Base-by-base conservation (phyloP, 139 green algal genomes). In the Chlamydomonas urium region DNA sequence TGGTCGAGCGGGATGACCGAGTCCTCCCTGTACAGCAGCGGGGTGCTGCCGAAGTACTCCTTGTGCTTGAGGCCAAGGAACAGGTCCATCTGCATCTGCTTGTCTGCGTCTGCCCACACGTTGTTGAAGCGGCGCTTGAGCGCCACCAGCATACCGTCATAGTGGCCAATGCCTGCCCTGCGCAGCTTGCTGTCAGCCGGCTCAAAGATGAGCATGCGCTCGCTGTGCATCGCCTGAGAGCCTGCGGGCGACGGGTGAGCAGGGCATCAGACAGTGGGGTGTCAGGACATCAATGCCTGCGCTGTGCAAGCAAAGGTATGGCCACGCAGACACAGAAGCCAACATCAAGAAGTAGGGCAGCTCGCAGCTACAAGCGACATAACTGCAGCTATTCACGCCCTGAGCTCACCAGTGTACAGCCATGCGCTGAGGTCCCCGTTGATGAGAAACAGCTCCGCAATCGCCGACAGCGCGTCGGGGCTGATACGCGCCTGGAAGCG, bases 371-470 rank as follows among this genome's bases (percentile, higher is more conserved):
- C 42, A 53, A 10, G 42, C 42, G 17, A 53, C 42, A 53, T 53
- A 53, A 10, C 42, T 53, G 42, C 14, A 17, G 17, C 42, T n/a
- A n/a, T n/a, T n/a, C n/a, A n/a, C n/a, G n/a, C n/a, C n/a, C n/a
- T n/a, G n/a, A n/a, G n/a, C n/a, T n/a, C n/a, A n/a, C 78, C 76
- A 4, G 95, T 99, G 85, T 99, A 99, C 47, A 98, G 83, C 76
- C 86, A 92, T 6, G 92, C 93, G 70, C 96, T 90, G 70, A 97
- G 83, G 86, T 99, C 95, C 8, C 95, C 95, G 50, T 96, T 94
- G 48, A 91, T 81, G 3, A 94, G 75, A 72, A 96, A 93, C 35
- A 96, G 77, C 74, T 96, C 91, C 1, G 83, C 83, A 38, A 93
- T 74, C 36, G 85, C 82, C 1, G 70, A 69, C 19, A 96, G 69